Evolutionary conservation across 2,329 filamentous ascomycete species (phyloP).

Genomic region (Xylaria sp.): DNA sequence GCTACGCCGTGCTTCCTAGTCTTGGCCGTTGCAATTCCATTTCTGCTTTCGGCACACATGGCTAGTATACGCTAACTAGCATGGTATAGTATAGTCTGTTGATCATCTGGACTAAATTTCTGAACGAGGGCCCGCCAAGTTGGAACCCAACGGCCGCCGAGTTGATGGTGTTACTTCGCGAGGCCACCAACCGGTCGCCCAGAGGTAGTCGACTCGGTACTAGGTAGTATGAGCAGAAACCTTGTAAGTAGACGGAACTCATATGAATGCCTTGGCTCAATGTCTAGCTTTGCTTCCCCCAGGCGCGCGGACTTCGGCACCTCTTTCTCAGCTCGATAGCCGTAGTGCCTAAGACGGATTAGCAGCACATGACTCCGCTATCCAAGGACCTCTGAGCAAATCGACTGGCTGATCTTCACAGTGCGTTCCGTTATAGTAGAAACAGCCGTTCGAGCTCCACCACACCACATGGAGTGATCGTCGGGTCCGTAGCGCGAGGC

Average conservation of each 20-base stretch:
- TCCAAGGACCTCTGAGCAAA: conserved; percentile 3
- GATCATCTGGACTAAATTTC: conserved; percentile 19
- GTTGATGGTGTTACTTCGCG: conserved; percentile 2
- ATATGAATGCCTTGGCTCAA: background rate
- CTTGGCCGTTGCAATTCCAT: conserved; percentile 21
- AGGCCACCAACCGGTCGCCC: background rate
- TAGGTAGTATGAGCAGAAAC: conserved; percentile 6
- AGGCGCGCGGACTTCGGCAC: conserved; percentile 20
- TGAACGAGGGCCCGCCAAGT: conserved; percentile 6
- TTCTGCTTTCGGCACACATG: conserved; percentile 1
- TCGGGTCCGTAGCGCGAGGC: conserved; percentile 12
- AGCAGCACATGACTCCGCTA: conserved; percentile 22
- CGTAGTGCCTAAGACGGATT: background rate
- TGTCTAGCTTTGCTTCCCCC: background rate
- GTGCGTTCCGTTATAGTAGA: conserved; percentile 12
- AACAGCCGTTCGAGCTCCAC: conserved; percentile 22
- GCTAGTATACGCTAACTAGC: background rate
- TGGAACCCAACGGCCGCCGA: conserved; percentile 23
- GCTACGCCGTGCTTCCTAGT: conserved; percentile 23
- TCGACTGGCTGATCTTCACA: conserved; percentile 21
- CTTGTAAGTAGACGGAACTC: background rate
- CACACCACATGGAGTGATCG: conserved; percentile 20
- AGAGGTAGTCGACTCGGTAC: conserved; percentile 1
- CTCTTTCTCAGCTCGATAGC: conserved; percentile 17
- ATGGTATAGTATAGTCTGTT: background rate